These are phyloP conservation scores for Cornus florida DNA, from an alignment of 148 eudicot genomes.

Conservation along the genomic window DNA sequence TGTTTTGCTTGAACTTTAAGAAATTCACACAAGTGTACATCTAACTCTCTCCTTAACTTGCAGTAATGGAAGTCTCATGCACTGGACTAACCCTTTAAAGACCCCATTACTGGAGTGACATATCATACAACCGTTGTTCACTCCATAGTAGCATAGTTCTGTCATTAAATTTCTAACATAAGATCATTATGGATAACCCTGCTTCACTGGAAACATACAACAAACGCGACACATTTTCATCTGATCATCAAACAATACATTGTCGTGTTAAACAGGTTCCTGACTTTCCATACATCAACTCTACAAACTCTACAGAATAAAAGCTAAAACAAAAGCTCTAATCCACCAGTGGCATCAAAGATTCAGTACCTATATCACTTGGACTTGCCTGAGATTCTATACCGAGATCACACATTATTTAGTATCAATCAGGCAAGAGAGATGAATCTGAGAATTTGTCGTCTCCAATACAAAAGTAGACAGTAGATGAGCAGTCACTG, in stretches of 20 bases:
- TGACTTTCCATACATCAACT: neutral
- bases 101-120: too few species aligned
- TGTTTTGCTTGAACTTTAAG: too few species aligned
- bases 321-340: slow-evolving; percentile 11
- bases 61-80: too few species aligned
- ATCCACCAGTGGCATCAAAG: neutral
- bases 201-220: neutral
- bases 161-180: too few species aligned
- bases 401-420: neutral
- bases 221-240: neutral
- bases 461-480: neutral
- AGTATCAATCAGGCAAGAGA: neutral
- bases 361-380: slow-evolving; percentile 12
- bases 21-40: too few species aligned
- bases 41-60: too few species aligned
- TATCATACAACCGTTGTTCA: too few species aligned
- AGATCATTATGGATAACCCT: neutral
- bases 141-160: too few species aligned
- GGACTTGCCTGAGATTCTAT: slow-evolving; percentile 6
- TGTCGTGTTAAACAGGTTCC: neutral
- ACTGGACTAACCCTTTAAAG: too few species aligned
- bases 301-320: slow-evolving; percentile 3
- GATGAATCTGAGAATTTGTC: neutral
- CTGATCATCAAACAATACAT: too few species aligned
- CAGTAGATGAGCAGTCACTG: neutral